A percentile compares a stretch with the other conserved stretches of the same genome.
These are phyloP conservation scores for Periglandula ipomoeae DNA, from an alignment of 2,329 filamentous ascomycete species.

Conservation along the genomic window DNA sequence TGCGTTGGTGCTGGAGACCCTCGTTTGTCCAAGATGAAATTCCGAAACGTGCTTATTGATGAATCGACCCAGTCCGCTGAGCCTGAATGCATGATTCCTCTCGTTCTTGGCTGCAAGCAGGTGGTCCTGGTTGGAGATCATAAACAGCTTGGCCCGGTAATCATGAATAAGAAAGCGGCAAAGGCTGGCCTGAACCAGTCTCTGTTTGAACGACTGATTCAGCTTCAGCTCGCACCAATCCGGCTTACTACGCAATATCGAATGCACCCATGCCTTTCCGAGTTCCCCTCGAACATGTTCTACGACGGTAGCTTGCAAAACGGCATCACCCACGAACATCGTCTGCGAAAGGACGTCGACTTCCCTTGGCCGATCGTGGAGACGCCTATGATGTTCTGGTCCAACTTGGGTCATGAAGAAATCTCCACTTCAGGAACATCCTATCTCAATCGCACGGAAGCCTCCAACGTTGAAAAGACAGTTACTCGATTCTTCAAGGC, in stretches of 20 bases:
- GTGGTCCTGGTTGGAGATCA: conserved; percentile 98
- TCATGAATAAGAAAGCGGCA: conserved; percentile 99
- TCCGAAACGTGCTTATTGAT: conserved; percentile 94
- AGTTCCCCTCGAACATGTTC: conserved; percentile 99
- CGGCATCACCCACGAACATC: conserved; percentile 81
- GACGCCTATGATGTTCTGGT: conserved; percentile 99
- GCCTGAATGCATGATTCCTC: conserved; percentile 96
- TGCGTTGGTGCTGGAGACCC: conserved; percentile 96
- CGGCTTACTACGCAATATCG: conserved; percentile 95
- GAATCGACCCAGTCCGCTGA: conserved; percentile 98
- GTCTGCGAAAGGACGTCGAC: conserved; percentile 85
- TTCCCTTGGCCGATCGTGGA: conserved; percentile 96
- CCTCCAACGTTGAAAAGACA: conserved; percentile 96
- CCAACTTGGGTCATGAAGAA: conserved; percentile 93
- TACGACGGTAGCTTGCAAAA: conserved; percentile 97
- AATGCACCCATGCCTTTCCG: conserved; percentile 95
- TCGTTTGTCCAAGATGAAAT: conserved; percentile 92
- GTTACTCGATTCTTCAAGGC: conserved; percentile 98
- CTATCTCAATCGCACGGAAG: conserved; percentile 95
- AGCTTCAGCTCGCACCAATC: conserved; percentile 82
- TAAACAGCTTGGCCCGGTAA: conserved; percentile 94
- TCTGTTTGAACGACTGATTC: conserved; percentile 93
- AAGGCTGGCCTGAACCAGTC: conserved; percentile 97
- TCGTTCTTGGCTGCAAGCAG: conserved; percentile 96
- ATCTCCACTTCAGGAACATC: conserved; percentile 97